phyloP scores from a whole-genome alignment of 306 rosid species.

The cucumber (Cucumis sativus) region DNA sequence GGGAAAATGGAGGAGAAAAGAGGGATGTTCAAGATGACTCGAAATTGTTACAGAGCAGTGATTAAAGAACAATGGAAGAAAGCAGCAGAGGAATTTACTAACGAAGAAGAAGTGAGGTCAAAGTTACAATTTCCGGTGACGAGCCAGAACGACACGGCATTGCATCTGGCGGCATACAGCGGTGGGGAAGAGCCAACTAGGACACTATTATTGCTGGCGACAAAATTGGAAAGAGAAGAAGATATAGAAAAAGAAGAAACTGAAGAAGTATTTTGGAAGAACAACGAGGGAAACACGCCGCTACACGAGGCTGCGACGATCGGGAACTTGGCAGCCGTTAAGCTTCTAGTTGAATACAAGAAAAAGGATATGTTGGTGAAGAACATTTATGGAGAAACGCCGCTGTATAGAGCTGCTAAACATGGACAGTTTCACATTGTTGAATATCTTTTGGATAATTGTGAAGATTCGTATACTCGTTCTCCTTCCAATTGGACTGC shows the following conservation, averaged over 20 bases:
- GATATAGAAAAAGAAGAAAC: not conserved
- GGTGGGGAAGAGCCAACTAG: no score
- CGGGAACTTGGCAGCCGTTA: not conserved
- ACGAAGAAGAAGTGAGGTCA: no score
- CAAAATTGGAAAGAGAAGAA: no score
- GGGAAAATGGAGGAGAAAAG: no score
- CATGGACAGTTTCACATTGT: not conserved
- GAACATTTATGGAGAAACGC: conserved; percentile 10
- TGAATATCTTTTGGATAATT: not conserved
- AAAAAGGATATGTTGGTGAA: not conserved
- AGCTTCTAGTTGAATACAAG: not conserved
- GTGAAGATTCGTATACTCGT: not conserved
- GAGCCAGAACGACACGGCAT: no score
- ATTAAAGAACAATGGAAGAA: no score
- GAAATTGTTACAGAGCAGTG: no score
- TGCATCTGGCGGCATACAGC: no score
- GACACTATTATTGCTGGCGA: no score
- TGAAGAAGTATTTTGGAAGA: not conserved
- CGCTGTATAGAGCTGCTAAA: conserved; percentile 13
- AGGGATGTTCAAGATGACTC: no score
- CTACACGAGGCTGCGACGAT: conserved; percentile 6
- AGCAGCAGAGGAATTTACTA: no score
- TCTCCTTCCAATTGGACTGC: not conserved
- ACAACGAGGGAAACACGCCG: conserved; percentile 6
- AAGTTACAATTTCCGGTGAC: no score